Conservation (phyloP, 1,139 yeast genomes). For the Eremothecium cymbalariae region DNA sequence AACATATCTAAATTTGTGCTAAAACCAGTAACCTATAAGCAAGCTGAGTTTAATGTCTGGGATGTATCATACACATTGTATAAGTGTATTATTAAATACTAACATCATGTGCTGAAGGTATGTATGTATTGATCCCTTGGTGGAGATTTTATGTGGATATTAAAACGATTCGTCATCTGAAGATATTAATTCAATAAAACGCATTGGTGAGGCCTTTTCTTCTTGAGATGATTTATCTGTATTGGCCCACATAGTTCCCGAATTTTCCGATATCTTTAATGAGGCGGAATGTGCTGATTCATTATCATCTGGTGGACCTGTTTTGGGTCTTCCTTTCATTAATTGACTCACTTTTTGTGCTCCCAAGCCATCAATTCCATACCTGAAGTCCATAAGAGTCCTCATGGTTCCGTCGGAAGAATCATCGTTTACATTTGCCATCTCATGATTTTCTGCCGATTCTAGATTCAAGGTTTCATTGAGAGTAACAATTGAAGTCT, state of each 20-base stretch:
- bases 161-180: slow-evolving; percentile 4
- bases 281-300: slow-evolving; percentile 1
- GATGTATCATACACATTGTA: too few species aligned
- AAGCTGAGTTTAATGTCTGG: too few species aligned
- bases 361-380: slow-evolving; percentile 4
- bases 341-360: slow-evolving; percentile 4
- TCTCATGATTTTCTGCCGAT: slow-evolving; percentile 1
- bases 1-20: too few species aligned
- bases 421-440: background rate
- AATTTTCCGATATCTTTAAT: slow-evolving; percentile 3
- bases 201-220: slow-evolving; percentile 1
- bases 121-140: slow-evolving; percentile 4
- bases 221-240: background rate
- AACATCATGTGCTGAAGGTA: too few species aligned
- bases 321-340: slow-evolving; percentile 3
- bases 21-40: too few species aligned
- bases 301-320: background rate
- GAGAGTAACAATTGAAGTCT: background rate
- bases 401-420: background rate
- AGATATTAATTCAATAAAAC: slow-evolving; percentile 5
- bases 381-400: slow-evolving; percentile 3
- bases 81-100: too few species aligned
- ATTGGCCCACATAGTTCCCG: slow-evolving; percentile 1
- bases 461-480: background rate
- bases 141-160: background rate